Percentiles rank a stretch among this genome's conserved stretches.
These are phyloP conservation scores for Citeromyces hawaiiensis DNA, from an alignment of 1,139 yeast genomes.

Conservation along the genomic window DNA sequence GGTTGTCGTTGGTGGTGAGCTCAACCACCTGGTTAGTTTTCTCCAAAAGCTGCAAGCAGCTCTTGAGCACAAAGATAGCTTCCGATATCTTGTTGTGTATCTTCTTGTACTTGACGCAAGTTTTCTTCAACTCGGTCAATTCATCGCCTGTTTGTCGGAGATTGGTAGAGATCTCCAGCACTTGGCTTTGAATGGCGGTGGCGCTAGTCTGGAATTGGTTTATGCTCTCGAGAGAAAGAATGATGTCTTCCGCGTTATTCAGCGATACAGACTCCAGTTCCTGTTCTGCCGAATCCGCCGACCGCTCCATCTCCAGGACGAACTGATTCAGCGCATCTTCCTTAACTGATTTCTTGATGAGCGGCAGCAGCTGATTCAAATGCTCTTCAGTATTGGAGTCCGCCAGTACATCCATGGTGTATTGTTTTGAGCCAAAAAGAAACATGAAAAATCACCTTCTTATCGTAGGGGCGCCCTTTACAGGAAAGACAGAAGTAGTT, in stretches of 20 bases:
- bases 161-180: constrained; percentile 34
- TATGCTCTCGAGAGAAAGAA: constrained; percentile 41
- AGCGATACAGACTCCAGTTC: constrained; percentile 53
- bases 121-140: constrained; percentile 45
- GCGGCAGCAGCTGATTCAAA: constrained; percentile 69
- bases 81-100: constrained; percentile 49
- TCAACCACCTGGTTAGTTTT: constrained; percentile 80
- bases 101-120: constrained; percentile 40
- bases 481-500: constrained; percentile 21
- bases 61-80: constrained; percentile 43
- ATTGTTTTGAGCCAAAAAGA: not conserved
- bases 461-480: constrained; percentile 21
- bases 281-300: constrained; percentile 46
- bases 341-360: constrained; percentile 55
- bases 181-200: constrained; percentile 34
- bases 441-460: constrained; percentile 17
- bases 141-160: constrained; percentile 53
- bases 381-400: constrained; percentile 44
- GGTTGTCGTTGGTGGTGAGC: constrained; percentile 57
- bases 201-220: constrained; percentile 43
- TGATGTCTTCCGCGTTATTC: constrained; percentile 45
- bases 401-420: constrained; percentile 1
- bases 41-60: constrained; percentile 75
- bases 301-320: constrained; percentile 38
- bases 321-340: constrained; percentile 43